A percentile compares a stretch with the other conserved stretches of the same genome.
phyloP scores from a whole-genome alignment of 768 basidiomycete species.

The Auriculariales sp. region DNA sequence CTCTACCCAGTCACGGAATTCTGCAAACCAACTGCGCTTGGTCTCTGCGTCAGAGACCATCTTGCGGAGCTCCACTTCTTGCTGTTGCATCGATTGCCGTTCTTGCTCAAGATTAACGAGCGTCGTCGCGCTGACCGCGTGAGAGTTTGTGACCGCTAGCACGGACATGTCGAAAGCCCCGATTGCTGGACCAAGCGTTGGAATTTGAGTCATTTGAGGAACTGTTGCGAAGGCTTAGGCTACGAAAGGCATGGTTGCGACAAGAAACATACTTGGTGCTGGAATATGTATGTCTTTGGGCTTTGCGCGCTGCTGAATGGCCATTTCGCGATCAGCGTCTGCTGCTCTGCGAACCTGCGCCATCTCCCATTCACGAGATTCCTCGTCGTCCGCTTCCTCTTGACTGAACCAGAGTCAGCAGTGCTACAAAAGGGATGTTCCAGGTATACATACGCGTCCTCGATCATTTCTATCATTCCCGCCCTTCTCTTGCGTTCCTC shows the following conservation, averaged over 20 bases:
- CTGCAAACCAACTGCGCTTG: constrained; percentile 69
- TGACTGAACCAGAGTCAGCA: constrained; percentile 1
- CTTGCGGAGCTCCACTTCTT: constrained; percentile 59
- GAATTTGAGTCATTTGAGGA: constrained; percentile 47
- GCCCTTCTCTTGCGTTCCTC: constrained; percentile 55
- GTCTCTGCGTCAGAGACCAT: constrained; percentile 62
- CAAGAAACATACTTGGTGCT: constrained; percentile 46
- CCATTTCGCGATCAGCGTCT: background rate
- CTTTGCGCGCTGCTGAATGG: background rate
- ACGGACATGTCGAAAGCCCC: constrained; percentile 47
- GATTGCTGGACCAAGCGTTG: constrained; percentile 46
- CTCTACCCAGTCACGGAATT: constrained; percentile 71
- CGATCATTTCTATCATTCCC: constrained; percentile 67
- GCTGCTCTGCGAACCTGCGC: constrained; percentile 67
- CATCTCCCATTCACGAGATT: constrained; percentile 72
- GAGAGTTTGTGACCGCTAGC: constrained; percentile 47
- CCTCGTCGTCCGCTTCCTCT: constrained; percentile 74
- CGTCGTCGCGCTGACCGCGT: constrained; percentile 43
- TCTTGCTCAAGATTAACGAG: constrained; percentile 47
- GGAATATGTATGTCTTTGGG: constrained; percentile 52
- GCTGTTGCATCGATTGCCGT: constrained; percentile 42
- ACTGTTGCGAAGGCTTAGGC: constrained; percentile 28
- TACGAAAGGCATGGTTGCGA: too few relatives aligned
- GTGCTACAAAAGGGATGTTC: background rate
- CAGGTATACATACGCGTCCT: constrained; percentile 47